Percentiles rank a stretch among this genome's conserved stretches.
phyloP scores from a whole-genome alignment of 805 yeast genomes.

The Kazachstania martiniae region DNA sequence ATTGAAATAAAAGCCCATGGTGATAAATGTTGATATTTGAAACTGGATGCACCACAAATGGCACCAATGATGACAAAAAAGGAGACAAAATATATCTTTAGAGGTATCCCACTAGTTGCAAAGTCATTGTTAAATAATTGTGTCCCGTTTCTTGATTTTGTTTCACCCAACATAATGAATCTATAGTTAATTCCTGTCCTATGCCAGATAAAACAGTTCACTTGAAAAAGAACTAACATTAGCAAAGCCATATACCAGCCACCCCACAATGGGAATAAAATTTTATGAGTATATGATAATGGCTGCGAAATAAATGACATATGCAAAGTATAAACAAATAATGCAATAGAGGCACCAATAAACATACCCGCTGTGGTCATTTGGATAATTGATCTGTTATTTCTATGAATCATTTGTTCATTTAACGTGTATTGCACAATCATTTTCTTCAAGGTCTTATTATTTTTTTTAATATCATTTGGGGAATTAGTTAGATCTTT shows the following conservation, averaged over 20 bases:
- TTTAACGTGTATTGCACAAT: constrained; percentile 22
- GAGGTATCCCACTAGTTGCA: constrained; percentile 27
- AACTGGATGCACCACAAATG: constrained; percentile 66
- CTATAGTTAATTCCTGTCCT: constrained; percentile 72
- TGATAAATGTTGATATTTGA: constrained; percentile 58
- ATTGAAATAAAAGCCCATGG: constrained; percentile 53
- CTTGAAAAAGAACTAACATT: constrained; percentile 51
- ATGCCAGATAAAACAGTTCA: constrained; percentile 67
- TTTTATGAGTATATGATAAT: constrained; percentile 35
- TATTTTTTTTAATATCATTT: constrained; percentile 20
- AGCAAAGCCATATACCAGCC: constrained; percentile 66
- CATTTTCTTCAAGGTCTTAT: constrained; percentile 20
- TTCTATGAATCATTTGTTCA: constrained; percentile 27
- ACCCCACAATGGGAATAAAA: constrained; percentile 79
- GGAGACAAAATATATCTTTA: constrained; percentile 52
- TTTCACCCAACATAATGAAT: constrained; percentile 71
- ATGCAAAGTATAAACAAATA: constrained; percentile 49
- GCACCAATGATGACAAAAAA: constrained; percentile 45
- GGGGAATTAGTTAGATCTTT: constrained; percentile 23
- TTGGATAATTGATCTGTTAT: constrained; percentile 25
- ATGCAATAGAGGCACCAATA: constrained; percentile 61
- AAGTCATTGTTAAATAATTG: constrained; percentile 28
- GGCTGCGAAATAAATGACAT: constrained; percentile 36
- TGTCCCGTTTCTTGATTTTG: constrained; percentile 49
- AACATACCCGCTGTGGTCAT: constrained; percentile 56